These are phyloP conservation scores for Brassica hybrid DNA, from an alignment of 441 rosid species.

Conservation along the genomic window DNA sequence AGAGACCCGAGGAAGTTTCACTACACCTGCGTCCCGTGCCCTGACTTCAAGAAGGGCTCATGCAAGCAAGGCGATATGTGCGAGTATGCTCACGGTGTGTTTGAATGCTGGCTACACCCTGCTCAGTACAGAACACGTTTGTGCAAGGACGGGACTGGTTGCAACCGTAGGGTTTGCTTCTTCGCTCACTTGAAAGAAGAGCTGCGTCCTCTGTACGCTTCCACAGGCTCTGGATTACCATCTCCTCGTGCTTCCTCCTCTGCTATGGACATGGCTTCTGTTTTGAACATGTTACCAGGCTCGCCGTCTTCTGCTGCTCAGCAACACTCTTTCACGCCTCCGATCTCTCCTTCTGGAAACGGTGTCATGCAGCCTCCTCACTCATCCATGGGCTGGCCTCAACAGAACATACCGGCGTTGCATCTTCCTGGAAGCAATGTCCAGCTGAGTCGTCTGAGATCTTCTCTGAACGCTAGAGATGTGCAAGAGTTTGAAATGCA, in stretches of 20 bases:
- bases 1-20: slow-evolving; percentile 79
- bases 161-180: slow-evolving; percentile 71
- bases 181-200: slow-evolving; percentile 70
- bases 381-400: slow-evolving; percentile 66
- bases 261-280: slow-evolving; percentile 72
- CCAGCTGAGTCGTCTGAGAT: slow-evolving; percentile 70
- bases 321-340: slow-evolving; percentile 65
- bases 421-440: slow-evolving; percentile 73
- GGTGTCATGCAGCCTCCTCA: slow-evolving; percentile 36
- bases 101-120: slow-evolving; percentile 88
- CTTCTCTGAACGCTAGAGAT: slow-evolving; percentile 70
- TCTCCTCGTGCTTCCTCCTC: slow-evolving; percentile 65
- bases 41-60: slow-evolving; percentile 70
- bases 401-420: slow-evolving; percentile 71
- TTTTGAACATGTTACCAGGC: slow-evolving; percentile 69
- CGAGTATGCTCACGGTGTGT: slow-evolving; percentile 83
- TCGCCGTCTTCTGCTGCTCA: slow-evolving; percentile 48
- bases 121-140: slow-evolving; percentile 76
- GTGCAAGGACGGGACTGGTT: slow-evolving; percentile 73
- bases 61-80: slow-evolving; percentile 70
- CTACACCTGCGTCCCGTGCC: slow-evolving; percentile 72
- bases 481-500: slow-evolving; percentile 57
- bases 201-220: slow-evolving; percentile 62
- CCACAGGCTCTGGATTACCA: slow-evolving; percentile 76
- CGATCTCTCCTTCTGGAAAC: slow-evolving; percentile 70